Evolutionary conservation across 1,284 basidiomycete genomes (phyloP), one percentile per base, ranked within the genome.

Genomic region (Uromyces viciae-fabae): DNA sequence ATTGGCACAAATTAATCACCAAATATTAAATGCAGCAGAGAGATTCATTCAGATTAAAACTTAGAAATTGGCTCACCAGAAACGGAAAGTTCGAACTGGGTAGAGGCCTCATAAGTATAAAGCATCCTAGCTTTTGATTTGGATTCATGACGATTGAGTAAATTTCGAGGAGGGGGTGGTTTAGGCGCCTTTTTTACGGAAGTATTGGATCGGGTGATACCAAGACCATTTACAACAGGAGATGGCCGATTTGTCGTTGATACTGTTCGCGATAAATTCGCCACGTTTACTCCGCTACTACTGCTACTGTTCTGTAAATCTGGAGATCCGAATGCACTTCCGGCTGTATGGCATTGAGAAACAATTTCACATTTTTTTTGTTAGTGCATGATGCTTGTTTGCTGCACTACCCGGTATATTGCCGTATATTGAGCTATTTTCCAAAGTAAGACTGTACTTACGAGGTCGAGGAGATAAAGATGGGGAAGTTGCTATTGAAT

Each of bases 51-150:
- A 49, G 31, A 36, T 3, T 11, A 5, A 82, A 76, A 74, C 74
- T 68, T 68, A 62, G 75, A 81, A 19, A n/a, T 58, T 40, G 43
- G 85, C 88, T 83, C 77, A 91, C 92, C 91, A 64, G 88, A 87
- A 38, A 93, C 89, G 62, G 86, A 88, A 64, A 94, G 86, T 85
- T 94, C 93, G 83, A 92, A 92, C 56, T 91, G 90, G 31, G 91
- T 92, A 19, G 91, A 90, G 33, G 92, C 89, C 17, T 87, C 86
- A 84, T 91, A 94, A 84, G 90, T 89, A 84, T 92, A 94, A 19
- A 91, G 84, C n/a, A 93, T 89, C 69, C 88, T 88, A 22, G 90
- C 91, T 60, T 74, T 87, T 87, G 86, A 1, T 83, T 82, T 83
- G 89, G 88, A 17, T 31, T 72, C 43, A 84, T 81, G 33, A 38